Evolutionary conservation across 2,329 filamentous ascomycete species (phyloP).

Genomic region (Fonsecaea pedrosoi): DNA sequence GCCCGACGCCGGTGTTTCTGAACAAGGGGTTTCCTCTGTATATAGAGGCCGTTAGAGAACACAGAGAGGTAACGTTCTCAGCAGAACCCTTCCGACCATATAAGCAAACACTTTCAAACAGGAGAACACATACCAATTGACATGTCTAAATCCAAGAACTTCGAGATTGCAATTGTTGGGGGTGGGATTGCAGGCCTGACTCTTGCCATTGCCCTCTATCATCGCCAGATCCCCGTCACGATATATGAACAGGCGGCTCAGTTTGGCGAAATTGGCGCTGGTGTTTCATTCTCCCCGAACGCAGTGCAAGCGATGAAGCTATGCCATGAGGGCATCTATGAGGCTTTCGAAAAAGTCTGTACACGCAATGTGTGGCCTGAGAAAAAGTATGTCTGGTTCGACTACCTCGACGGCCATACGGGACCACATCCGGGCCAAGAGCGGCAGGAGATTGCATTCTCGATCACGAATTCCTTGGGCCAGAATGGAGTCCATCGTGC

Average conservation of each 20-base stretch:
- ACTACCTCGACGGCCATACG: conserved; percentile 49
- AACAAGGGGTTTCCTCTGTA: background rate
- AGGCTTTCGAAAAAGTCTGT: conserved; percentile 49
- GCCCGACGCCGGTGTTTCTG: background rate
- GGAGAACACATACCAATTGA: background rate
- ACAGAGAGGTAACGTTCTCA: background rate
- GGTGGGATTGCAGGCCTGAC: conserved; percentile 44
- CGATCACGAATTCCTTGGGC: conserved; percentile 46
- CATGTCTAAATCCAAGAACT: conserved; percentile 23
- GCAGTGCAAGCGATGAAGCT: conserved; percentile 57
- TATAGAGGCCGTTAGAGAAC: background rate
- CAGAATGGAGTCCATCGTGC: conserved; percentile 54
- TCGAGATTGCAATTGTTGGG: conserved; percentile 44
- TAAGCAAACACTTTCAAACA: background rate
- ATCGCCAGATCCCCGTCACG: conserved; percentile 39
- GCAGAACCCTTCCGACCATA: background rate
- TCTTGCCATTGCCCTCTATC: conserved; percentile 39
- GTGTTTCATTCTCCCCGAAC: conserved; percentile 58
- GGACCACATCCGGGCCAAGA: conserved; percentile 34
- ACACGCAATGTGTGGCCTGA: conserved; percentile 42
- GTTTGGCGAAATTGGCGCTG: conserved; percentile 61
- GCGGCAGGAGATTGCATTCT: conserved; percentile 50
- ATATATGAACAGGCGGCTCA: conserved; percentile 56
- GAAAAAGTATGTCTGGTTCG: conserved; percentile 52
- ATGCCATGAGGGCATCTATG: conserved; percentile 50